Conservation (phyloP, 1,284 basidiomycete genomes). For the Moesziomyces sp. region DNA sequence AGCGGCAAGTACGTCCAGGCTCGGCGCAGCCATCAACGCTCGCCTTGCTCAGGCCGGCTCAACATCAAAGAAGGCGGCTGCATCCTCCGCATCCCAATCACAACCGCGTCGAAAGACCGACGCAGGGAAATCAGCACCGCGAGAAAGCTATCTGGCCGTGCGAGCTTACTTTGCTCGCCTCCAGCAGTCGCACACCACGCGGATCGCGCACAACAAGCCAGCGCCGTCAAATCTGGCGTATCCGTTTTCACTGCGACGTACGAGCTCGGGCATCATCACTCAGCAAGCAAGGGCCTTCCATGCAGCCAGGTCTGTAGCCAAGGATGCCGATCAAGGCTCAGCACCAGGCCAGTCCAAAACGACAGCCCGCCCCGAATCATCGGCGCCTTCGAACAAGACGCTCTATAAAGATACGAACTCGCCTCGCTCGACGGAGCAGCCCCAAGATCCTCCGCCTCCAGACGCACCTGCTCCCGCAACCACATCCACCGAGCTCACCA, state of each 20-base stretch:
- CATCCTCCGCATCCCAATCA: no score
- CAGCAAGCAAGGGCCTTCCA: slow-evolving; percentile 25
- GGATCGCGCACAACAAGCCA: no score
- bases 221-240: neutral
- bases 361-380: neutral
- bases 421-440: neutral
- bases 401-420: neutral
- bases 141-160: slow-evolving; percentile 22
- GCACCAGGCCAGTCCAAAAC: neutral
- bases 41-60: slow-evolving; percentile 1
- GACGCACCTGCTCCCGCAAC: neutral
- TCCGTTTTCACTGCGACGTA: no score
- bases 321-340: slow-evolving; percentile 1
- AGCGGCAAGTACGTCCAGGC: slow-evolving; percentile 1
- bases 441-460: neutral
- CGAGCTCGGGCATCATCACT: neutral
- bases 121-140: neutral
- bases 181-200: neutral
- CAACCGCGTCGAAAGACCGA: neutral
- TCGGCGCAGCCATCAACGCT: slow-evolving; percentile 1
- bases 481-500: slow-evolving; percentile 25
- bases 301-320: neutral
- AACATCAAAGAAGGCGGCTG: neutral
- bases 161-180: slow-evolving; percentile 24
- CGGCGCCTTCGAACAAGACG: neutral